Evolutionary conservation across 1,139 yeast genomes (phyloP).

Genomic region (Geotrichum carabidarum): DNA sequence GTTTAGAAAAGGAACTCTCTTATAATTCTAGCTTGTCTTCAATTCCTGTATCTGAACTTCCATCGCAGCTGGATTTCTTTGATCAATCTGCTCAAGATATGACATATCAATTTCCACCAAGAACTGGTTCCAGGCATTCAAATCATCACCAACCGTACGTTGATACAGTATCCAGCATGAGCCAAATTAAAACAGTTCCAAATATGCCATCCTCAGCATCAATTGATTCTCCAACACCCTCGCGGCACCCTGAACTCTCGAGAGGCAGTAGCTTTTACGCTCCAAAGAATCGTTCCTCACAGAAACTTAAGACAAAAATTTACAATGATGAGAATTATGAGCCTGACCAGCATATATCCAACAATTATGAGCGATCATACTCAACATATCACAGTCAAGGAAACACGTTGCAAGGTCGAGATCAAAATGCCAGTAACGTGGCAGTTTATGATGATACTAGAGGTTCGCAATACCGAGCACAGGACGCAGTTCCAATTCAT

Average conservation of each 20-base stretch:
- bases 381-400: background rate
- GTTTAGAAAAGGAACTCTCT: slow-evolving; percentile 6
- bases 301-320: background rate
- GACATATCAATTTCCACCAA: slow-evolving; percentile 3
- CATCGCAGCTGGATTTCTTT: background rate
- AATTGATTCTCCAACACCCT: slow-evolving; percentile 11
- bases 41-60: slow-evolving; percentile 3
- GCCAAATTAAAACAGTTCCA: slow-evolving; percentile 13
- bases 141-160: background rate
- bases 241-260: slow-evolving; percentile 9
- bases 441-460: slow-evolving; percentile 8
- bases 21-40: slow-evolving; percentile 8
- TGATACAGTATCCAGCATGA: slow-evolving; percentile 11
- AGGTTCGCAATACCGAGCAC: background rate
- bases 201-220: slow-evolving; percentile 10
- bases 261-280: background rate
- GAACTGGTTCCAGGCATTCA: background rate
- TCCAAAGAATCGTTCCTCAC: background rate
- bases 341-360: background rate
- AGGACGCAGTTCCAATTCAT: background rate
- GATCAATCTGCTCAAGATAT: background rate
- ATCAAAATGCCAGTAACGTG: background rate
- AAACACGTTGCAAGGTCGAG: background rate
- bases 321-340: background rate
- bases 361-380: background rate